Base-by-base conservation (phyloP, 2,329 filamentous ascomycete species). In the Aureobasidium musti region DNA sequence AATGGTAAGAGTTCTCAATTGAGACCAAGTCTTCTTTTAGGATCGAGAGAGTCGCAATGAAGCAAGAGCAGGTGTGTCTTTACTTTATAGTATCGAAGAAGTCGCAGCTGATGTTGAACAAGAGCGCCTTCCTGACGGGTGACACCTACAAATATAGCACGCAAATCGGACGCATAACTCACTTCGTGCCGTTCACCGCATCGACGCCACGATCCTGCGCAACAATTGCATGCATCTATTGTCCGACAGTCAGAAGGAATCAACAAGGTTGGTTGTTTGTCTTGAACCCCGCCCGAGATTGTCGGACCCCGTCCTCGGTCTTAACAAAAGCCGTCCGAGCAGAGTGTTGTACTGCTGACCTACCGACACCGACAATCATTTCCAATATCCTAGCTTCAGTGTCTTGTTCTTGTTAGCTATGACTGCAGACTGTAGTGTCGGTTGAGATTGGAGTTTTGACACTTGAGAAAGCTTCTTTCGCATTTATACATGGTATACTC, bases 1-100 rank as follows among this genome's bases (percentile, higher is more conserved):
- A 37, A 21, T 33, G 30, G n/a, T n/a, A n/a, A n/a, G n/a, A n/a
- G n/a, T n/a, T n/a, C n/a, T n/a, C n/a, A n/a, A n/a, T n/a, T n/a
- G n/a, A n/a, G n/a, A n/a, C n/a, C n/a, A n/a, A n/a, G n/a, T n/a
- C n/a, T n/a, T n/a, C n/a, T n/a, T n/a, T n/a, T n/a, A n/a, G n/a
- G n/a, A n/a, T n/a, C n/a, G 30, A 33, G 30, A 33, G 8, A 33
- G 33, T 35, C 33, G 33, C 33, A 33, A 8, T 33, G 33, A 6
- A 41, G 76, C 76, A 11, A 87, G 89, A 39, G 67, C 91, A 91
- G 23, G 47, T 30, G 5, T 1, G 47, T 28, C 47, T 23, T 11
- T 47, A 14, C 7, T 13, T 7, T 33, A 39, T 2, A 11, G 14
- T 39, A 35, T 43, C 28, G 21, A 23, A 13, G 41, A 60, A 47